Evolutionary conservation across 75 land plant species (phyloP).

Genomic region (Azolla pinnata): DNA sequence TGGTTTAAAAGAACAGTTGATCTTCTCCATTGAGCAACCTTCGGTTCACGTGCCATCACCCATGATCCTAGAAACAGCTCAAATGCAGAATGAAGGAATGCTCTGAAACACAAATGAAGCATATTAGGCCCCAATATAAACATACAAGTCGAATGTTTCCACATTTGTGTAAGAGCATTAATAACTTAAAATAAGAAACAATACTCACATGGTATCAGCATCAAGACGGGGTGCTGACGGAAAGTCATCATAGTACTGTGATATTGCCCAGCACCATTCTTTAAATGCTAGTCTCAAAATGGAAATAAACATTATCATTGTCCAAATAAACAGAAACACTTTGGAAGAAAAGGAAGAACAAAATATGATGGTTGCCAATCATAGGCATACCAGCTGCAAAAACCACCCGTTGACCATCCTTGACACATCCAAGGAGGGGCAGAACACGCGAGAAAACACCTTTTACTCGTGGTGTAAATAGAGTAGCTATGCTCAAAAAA

Average conservation of each 20-base stretch:
- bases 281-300: constrained; percentile 60
- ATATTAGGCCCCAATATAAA: not conserved
- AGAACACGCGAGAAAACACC: constrained; percentile 72
- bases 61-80: constrained; percentile 75
- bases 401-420: constrained; percentile 66
- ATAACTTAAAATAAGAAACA: not conserved
- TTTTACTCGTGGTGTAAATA: constrained; percentile 79
- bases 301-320: too few relatives aligned
- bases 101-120: constrained; percentile 30
- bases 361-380: not conserved
- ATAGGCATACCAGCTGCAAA: constrained; percentile 69
- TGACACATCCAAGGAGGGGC: constrained; percentile 83
- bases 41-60: constrained; percentile 68
- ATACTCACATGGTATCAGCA: constrained; percentile 57
- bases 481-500: constrained; percentile 40
- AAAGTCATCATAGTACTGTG: constrained; percentile 39
- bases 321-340: too few relatives aligned
- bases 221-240: constrained; percentile 44
- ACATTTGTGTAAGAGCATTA: too few relatives aligned
- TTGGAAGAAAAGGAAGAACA: too few relatives aligned
- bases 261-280: constrained; percentile 78
- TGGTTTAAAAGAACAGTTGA: too few relatives aligned
- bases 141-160: too few relatives aligned
- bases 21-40: constrained; percentile 57
- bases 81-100: constrained; percentile 80